Evolutionary conservation across 768 basidiomycete genomes (phyloP).

Genomic region (Lactarius evosmus): DNA sequence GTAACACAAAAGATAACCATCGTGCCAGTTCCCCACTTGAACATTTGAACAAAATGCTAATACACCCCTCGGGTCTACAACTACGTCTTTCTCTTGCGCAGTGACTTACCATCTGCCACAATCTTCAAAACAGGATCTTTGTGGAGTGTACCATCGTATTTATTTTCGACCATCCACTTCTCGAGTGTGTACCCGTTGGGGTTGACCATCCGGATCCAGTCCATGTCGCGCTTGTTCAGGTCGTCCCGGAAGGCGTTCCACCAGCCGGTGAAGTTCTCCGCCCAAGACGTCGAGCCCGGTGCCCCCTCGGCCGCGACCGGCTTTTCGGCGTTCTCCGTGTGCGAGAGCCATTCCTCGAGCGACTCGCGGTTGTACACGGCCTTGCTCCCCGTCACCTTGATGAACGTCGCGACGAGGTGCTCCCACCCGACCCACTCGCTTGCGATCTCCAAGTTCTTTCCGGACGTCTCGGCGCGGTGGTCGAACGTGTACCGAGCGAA

Average conservation of each 20-base stretch:
- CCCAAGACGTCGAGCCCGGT: conserved; percentile 29
- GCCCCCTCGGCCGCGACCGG: conserved; percentile 29
- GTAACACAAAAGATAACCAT: not conserved
- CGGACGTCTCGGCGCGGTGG: conserved; percentile 30
- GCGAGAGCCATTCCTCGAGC: conserved; percentile 29
- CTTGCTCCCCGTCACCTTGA: conserved; percentile 32
- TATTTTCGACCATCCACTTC: conserved; percentile 20
- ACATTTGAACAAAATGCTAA: not conserved
- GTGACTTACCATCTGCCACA: conserved; percentile 11
- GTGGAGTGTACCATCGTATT: conserved; percentile 12
- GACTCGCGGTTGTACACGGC: conserved; percentile 28
- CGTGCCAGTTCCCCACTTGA: not conserved
- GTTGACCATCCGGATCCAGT: conserved; percentile 38
- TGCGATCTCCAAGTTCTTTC: conserved; percentile 32
- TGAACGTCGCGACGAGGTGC: conserved; percentile 33
- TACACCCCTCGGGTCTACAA: not conserved
- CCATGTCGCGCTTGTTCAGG: conserved; percentile 43
- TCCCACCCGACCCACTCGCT: conserved; percentile 31
- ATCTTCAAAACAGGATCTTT: conserved; percentile 10
- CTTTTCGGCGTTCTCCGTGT: conserved; percentile 25
- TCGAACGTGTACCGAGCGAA: conserved; percentile 36
- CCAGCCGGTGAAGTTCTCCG: conserved; percentile 43
- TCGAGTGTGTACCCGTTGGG: conserved; percentile 16
- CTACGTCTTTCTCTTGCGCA: not conserved
- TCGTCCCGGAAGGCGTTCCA: conserved; percentile 46